Evolutionary conservation across 2,329 filamentous ascomycete genomes (phyloP).

Genomic region (Aspergillus latus): DNA sequence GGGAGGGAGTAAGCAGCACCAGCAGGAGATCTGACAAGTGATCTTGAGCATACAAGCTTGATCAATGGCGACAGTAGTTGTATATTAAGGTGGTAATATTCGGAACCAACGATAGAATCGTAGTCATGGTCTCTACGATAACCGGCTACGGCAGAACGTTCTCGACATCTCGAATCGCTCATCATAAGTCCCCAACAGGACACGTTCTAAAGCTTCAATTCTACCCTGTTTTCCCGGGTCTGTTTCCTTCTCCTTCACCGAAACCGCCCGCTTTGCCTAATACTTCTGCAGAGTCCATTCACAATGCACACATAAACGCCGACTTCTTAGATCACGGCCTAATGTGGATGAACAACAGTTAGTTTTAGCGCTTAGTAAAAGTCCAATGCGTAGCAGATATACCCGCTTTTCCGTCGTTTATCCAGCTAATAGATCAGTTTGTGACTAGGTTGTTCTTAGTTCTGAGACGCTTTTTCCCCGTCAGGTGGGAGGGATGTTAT

Average conservation of each 20-base stretch:
- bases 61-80: conserved; percentile 35
- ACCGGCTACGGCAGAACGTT: conserved; percentile 44
- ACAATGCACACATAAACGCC: not conserved
- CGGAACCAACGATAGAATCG: not conserved
- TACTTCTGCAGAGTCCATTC: conserved; percentile 1
- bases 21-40: conserved; percentile 44
- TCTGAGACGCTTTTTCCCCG: too few relatives aligned
- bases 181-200: not conserved
- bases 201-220: not conserved
- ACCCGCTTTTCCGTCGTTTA: conserved; percentile 10
- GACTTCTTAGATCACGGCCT: not conserved
- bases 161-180: conserved; percentile 1
- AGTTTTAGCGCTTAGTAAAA: conserved; percentile 9
- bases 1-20: conserved; percentile 34
- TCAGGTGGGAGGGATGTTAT: too few relatives aligned
- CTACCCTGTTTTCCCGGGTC: not conserved
- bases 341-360: not conserved
- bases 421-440: too few relatives aligned
- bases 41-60: conserved; percentile 38
- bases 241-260: too few relatives aligned
- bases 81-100: too few relatives aligned
- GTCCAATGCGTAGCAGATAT: conserved; percentile 13
- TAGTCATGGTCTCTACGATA: conserved; percentile 22
- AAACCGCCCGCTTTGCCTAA: not conserved
- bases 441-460: too few relatives aligned